phyloP scores from a whole-genome alignment of 179 eudicot species.

The Camellia oleifera region DNA sequence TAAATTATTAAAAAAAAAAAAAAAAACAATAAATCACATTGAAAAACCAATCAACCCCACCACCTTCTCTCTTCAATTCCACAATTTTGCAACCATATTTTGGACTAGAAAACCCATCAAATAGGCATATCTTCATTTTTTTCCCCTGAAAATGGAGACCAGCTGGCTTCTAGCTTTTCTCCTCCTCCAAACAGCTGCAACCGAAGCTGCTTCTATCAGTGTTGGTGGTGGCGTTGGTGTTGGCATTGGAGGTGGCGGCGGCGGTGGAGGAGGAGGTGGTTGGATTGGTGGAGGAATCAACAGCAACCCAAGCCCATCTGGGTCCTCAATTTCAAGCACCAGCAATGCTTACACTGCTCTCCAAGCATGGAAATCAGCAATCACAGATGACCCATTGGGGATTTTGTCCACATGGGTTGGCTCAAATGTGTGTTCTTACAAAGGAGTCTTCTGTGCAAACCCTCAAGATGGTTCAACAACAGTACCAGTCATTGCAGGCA shows the following conservation, averaged over 20 bases:
- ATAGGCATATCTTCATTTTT: background rate
- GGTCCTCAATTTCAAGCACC: constrained; percentile 27
- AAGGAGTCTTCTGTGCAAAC: constrained; percentile 67
- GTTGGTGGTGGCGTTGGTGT: constrained; percentile 28
- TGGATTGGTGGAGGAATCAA: constrained; percentile 44
- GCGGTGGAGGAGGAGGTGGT: constrained; percentile 38
- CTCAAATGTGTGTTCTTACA: constrained; percentile 73
- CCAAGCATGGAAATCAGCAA: constrained; percentile 83
- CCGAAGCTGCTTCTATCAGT: constrained; percentile 32
- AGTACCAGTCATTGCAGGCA: constrained; percentile 40
- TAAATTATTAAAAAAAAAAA: too few relatives aligned
- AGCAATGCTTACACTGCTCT: constrained; percentile 58
- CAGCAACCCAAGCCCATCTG: constrained; percentile 19
- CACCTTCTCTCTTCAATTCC: constrained; percentile 27
- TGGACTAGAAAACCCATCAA: constrained; percentile 19
- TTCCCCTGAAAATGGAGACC: constrained; percentile 29
- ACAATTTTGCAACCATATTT: constrained; percentile 14
- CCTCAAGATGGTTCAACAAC: constrained; percentile 21
- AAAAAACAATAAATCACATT: background rate
- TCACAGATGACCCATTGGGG: constrained; percentile 67
- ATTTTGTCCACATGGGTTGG: constrained; percentile 65
- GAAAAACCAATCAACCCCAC: constrained; percentile 12
- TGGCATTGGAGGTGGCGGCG: constrained; percentile 25
- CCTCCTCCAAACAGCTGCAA: constrained; percentile 27
- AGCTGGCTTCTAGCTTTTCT: constrained; percentile 20